These are phyloP conservation scores for Aspergillus jensenii DNA, from an alignment of 2,329 filamentous ascomycete genomes.

Conservation along the genomic window DNA sequence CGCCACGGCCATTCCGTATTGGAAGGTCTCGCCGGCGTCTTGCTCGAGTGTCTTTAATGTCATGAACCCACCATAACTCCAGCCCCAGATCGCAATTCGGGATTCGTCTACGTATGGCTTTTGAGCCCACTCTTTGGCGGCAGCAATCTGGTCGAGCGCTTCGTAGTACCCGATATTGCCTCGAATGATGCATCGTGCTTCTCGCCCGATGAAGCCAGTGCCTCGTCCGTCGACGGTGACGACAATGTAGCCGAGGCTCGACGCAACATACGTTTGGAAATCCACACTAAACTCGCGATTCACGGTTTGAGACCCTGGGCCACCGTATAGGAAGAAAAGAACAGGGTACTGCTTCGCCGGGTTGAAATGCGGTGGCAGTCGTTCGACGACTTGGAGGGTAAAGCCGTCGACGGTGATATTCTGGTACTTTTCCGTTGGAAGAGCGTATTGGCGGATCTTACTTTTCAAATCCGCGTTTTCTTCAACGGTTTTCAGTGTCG, in stretches of 20 bases:
- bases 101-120: conserved; percentile 80
- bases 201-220: conserved; percentile 85
- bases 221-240: conserved; percentile 93
- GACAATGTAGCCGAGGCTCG: conserved; percentile 84
- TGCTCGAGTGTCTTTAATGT: conserved; percentile 91
- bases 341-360: conserved; percentile 84
- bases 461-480: conserved; percentile 70
- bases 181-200: conserved; percentile 76
- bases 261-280: conserved; percentile 87
- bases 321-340: conserved; percentile 91
- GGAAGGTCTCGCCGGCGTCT: conserved; percentile 86
- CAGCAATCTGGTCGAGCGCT: conserved; percentile 85
- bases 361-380: conserved; percentile 85
- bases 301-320: conserved; percentile 89
- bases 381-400: conserved; percentile 72
- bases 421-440: conserved; percentile 79
- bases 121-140: conserved; percentile 77
- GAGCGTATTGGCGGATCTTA: conserved; percentile 71
- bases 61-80: conserved; percentile 96
- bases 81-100: conserved; percentile 93
- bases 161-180: conserved; percentile 84
- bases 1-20: conserved; percentile 96
- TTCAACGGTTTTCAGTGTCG: conserved; percentile 72
- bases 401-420: conserved; percentile 82
- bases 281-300: conserved; percentile 77